These are phyloP conservation scores for Hanseniaspora hatyaiensis DNA, from an alignment of 805 yeast species.

Conservation along the genomic window DNA sequence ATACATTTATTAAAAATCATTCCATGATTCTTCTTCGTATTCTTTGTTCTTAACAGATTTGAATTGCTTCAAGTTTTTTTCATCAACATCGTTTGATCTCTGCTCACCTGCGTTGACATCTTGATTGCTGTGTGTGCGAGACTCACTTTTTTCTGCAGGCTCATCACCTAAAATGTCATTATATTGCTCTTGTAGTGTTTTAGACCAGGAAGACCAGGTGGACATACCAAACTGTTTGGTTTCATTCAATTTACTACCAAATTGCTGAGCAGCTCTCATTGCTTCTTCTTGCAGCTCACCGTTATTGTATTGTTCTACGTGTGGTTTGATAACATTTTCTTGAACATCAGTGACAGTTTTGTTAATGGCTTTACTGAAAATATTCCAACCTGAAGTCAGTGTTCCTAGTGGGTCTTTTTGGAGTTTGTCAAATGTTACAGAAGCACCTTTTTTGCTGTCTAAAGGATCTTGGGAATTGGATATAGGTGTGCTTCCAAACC, in stretches of 20 bases:
- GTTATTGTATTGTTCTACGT: slow-evolving; percentile 57
- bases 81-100: slow-evolving; percentile 15
- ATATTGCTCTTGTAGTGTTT: slow-evolving; percentile 30
- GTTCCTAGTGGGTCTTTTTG: slow-evolving; percentile 87
- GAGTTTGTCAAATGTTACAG: slow-evolving; percentile 52
- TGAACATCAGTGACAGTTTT: slow-evolving; percentile 77
- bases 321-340: slow-evolving; percentile 84
- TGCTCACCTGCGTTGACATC: too few species aligned
- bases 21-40: slow-evolving; percentile 55
- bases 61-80: slow-evolving; percentile 27
- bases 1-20: slow-evolving; percentile 54
- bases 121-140: too few species aligned
- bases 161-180: slow-evolving; percentile 19
- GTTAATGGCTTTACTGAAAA: slow-evolving; percentile 74
- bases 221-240: slow-evolving; percentile 68
- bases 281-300: slow-evolving; percentile 75
- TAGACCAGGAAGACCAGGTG: slow-evolving; percentile 50
- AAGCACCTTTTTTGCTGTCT: slow-evolving; percentile 20
- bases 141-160: slow-evolving; percentile 44
- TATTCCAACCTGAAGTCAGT: slow-evolving; percentile 83
- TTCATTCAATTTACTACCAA: slow-evolving; percentile 86
- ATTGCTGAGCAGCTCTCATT: slow-evolving; percentile 86
- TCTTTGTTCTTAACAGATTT: slow-evolving; percentile 30
- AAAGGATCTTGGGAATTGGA: neutral
- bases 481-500: slow-evolving; percentile 72